Evolutionary conservation across 495 filamentous ascomycete species (phyloP), one percentile per base, ranked within the genome.

Genomic region (Penicillium mononematosum): DNA sequence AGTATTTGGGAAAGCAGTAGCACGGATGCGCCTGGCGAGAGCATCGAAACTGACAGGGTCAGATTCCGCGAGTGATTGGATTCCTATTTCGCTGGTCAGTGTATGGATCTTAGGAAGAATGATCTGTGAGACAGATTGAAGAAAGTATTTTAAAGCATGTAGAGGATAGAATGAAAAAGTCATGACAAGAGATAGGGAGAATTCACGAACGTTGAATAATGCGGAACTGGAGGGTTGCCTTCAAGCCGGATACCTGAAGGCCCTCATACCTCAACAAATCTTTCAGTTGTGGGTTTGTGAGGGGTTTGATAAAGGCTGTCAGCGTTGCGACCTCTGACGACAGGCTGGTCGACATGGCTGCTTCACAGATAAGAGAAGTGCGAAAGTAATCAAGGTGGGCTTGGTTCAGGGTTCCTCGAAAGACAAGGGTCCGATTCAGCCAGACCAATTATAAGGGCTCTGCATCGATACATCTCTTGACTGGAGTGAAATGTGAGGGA

Each of bases 211-310:
- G 82, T 27, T 81, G 67, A 58, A 86, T 84, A 46, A 97, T 86
- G 57, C 92, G 86, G 25, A 72, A 70, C 69, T 96, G 91, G 42
- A 98, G 74, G 19, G 86, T 79, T 27, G 83, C 78, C 74, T 98
- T 98, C 57, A 90, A 84, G 9, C 94, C 94, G 27, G 83, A 88
- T 39, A 89, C 85, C 34, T 79, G 75, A 17, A 93, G 78, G 27
- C 83, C 80, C 68, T 93, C 87, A 53, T 75, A 73, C 41, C 81
- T 82, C 62, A 92, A 83, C 60, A 97, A 87, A 16, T 75, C 69
- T 57, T 91, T 89, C 39, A 98, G 82, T 50, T 88, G 81, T 29
- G 78, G 79, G 69, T 92, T 92, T 58, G 88, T 79, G 34, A 88
- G 70, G 14, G 73, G 79, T 66, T 86, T 86, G 29, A 85, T 72